A percentile compares a stretch with the other conserved stretches of the same genome.
phyloP scores from a whole-genome alignment of 1,284 basidiomycete species.

The Blastosporella zonata region DNA sequence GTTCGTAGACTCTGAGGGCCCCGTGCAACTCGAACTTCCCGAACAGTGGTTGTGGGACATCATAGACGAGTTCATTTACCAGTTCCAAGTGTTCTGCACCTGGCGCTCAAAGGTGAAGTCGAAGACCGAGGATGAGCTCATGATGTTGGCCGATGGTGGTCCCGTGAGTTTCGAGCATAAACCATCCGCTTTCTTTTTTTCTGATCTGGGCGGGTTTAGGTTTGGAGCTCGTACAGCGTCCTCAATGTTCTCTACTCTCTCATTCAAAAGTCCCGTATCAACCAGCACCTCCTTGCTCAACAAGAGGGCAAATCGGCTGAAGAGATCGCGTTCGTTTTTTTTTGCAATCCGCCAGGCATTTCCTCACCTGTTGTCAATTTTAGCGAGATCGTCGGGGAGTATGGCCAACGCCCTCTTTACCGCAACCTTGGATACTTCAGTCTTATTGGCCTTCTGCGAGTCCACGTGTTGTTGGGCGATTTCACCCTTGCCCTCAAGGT shows the following conservation, averaged over 20 bases:
- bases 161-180: constrained; percentile 43
- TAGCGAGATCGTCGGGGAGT: constrained; percentile 89
- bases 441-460: constrained; percentile 91
- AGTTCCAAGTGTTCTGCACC: constrained; percentile 94
- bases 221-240: constrained; percentile 98
- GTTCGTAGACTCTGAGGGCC: constrained; percentile 82
- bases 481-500: constrained; percentile 95
- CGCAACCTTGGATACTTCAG: constrained; percentile 98
- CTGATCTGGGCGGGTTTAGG: constrained; percentile 36
- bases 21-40: constrained; percentile 88
- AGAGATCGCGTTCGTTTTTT: constrained; percentile 69
- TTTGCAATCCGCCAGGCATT: neutral
- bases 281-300: constrained; percentile 87
- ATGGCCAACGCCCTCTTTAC: constrained; percentile 87
- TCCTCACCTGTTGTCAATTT: constrained; percentile 6
- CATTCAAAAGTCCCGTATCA: constrained; percentile 95
- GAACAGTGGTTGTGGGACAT: constrained; percentile 99
- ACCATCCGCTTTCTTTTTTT: neutral
- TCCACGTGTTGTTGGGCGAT: constrained; percentile 95
- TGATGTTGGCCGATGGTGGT: constrained; percentile 76
- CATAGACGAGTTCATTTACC: constrained; percentile 99
- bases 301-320: constrained; percentile 78
- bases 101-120: constrained; percentile 85
- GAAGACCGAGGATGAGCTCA: constrained; percentile 89
- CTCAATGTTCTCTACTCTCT: constrained; percentile 97